Percentiles rank a stretch among this genome's conserved stretches.
Evolutionary conservation across 2,329 filamentous ascomycete genomes (phyloP).

Genomic region (Cercospora canescens): DNA sequence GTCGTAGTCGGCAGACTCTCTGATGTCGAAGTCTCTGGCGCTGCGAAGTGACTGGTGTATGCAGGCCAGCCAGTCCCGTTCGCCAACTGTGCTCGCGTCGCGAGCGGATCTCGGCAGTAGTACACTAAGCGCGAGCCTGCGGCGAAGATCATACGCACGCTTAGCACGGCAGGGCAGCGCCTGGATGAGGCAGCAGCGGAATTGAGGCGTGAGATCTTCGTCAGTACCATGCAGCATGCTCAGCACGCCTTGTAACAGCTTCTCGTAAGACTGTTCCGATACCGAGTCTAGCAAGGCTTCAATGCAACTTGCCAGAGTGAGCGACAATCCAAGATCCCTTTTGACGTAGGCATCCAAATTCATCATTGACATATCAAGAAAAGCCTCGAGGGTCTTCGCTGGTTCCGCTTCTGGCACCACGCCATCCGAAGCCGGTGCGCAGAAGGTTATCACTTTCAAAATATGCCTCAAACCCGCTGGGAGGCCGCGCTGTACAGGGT

Average conservation of each 20-base stretch:
- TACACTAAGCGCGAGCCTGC: constrained; percentile 65
- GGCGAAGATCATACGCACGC: constrained; percentile 60
- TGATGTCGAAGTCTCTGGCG: constrained; percentile 53
- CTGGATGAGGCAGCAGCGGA: constrained; percentile 60
- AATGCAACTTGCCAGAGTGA: constrained; percentile 19
- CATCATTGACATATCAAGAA: constrained; percentile 30
- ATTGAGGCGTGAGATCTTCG: constrained; percentile 13
- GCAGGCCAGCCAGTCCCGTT: constrained; percentile 19
- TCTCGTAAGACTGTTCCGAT: constrained; percentile 16
- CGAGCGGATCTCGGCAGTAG: constrained; percentile 48
- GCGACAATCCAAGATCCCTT: constrained; percentile 16
- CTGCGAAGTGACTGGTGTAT: constrained; percentile 30
- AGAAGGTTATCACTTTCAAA: constrained; percentile 16
- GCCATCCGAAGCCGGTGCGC: constrained; percentile 20
- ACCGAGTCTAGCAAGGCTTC: constrained; percentile 27
- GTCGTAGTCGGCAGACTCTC: constrained; percentile 63
- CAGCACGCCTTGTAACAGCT: constrained; percentile 16
- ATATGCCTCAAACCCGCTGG: constrained; percentile 21
- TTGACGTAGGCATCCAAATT: constrained; percentile 31
- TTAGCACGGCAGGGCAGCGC: constrained; percentile 57
- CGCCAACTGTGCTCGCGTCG: background rate
- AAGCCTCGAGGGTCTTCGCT: constrained; percentile 17
- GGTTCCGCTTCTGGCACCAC: constrained; percentile 18
- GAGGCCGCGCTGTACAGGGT: constrained; percentile 8
- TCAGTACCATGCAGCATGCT: constrained; percentile 10